Percentiles rank a stretch among this genome's conserved stretches.
These are phyloP conservation scores for Cucumis variabilis DNA, from an alignment of 331 rosid species.

Conservation along the genomic window DNA sequence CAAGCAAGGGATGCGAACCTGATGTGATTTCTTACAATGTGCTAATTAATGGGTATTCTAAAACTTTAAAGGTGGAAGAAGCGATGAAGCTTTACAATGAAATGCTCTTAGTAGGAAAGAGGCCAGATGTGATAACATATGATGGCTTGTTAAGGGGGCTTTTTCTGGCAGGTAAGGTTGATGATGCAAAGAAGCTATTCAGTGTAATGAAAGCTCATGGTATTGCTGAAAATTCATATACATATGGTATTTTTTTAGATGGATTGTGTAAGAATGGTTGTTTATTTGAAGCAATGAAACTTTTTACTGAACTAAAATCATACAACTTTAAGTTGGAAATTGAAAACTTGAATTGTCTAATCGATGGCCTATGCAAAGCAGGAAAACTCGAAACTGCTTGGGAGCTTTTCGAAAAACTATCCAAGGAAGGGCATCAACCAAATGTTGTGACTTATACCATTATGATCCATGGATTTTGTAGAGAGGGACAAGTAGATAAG, in stretches of 20 bases:
- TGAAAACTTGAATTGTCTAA: constrained; percentile 23
- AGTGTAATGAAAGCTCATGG: constrained; percentile 42
- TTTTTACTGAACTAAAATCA: constrained; percentile 32
- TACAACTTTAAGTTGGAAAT: constrained; percentile 20
- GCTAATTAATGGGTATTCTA: constrained; percentile 49
- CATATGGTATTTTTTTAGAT: constrained; percentile 35
- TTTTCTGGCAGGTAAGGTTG: constrained; percentile 40
- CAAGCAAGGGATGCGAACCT: constrained; percentile 42
- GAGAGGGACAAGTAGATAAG: neutral
- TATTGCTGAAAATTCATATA: neutral
- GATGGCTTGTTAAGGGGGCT: constrained; percentile 38
- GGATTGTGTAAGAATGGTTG: constrained; percentile 49
- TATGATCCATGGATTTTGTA: constrained; percentile 26
- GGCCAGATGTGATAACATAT: constrained; percentile 39
- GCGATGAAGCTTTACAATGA: constrained; percentile 41
- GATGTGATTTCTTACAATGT: constrained; percentile 39
- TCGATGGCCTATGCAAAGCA: constrained; percentile 29
- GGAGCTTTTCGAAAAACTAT: constrained; percentile 8
- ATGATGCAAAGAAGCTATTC: constrained; percentile 41
- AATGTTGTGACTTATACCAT: constrained; percentile 39
- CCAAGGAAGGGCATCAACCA: neutral
- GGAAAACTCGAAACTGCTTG: constrained; percentile 4
- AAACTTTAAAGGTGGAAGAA: constrained; percentile 39
- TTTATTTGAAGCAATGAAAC: constrained; percentile 44
- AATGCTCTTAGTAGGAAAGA: constrained; percentile 44